A percentile compares a stretch with the other conserved stretches of the same genome.
Conservation (phyloP, 148 eudicot genomes). For the Oxyria digyna region DNA sequence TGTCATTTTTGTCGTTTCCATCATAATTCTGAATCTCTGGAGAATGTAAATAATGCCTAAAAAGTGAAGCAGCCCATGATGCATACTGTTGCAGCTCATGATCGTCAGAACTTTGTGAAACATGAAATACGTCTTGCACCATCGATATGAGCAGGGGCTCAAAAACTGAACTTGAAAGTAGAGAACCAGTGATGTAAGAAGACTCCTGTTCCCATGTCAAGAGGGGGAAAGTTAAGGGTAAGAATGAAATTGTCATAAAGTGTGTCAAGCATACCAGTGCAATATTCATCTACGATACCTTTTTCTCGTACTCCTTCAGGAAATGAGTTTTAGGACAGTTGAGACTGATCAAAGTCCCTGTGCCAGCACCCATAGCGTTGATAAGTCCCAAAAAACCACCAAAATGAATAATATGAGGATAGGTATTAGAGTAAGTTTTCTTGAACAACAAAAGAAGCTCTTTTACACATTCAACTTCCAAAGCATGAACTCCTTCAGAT, state of each 20-base stretch:
- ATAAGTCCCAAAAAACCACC: constrained; percentile 91
- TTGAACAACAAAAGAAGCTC: constrained; percentile 40
- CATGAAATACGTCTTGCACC: constrained; percentile 79
- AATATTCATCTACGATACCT: constrained; percentile 25
- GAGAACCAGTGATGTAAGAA: constrained; percentile 41
- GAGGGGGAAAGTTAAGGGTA: not conserved
- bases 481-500: constrained; percentile 48
- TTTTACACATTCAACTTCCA: constrained; percentile 39
- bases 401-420: constrained; percentile 61
- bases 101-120: constrained; percentile 62
- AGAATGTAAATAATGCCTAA: constrained; percentile 41
- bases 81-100: constrained; percentile 62
- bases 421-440: constrained; percentile 42
- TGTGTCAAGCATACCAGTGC: not conserved
- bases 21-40: constrained; percentile 23
- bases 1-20: constrained; percentile 15
- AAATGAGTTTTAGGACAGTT: constrained; percentile 15
- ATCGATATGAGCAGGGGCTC: constrained; percentile 40
- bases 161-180: constrained; percentile 42
- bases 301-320: constrained; percentile 19
- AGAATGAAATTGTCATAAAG: not conserved
- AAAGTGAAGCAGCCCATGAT: constrained; percentile 80
- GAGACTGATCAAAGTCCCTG: constrained; percentile 35
- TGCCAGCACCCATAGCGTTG: constrained; percentile 82
- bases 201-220: constrained; percentile 32